Evolutionary conservation across 2,329 filamentous ascomycete genomes (phyloP).

Genomic region (Parasarocladium wereldwijsianum): DNA sequence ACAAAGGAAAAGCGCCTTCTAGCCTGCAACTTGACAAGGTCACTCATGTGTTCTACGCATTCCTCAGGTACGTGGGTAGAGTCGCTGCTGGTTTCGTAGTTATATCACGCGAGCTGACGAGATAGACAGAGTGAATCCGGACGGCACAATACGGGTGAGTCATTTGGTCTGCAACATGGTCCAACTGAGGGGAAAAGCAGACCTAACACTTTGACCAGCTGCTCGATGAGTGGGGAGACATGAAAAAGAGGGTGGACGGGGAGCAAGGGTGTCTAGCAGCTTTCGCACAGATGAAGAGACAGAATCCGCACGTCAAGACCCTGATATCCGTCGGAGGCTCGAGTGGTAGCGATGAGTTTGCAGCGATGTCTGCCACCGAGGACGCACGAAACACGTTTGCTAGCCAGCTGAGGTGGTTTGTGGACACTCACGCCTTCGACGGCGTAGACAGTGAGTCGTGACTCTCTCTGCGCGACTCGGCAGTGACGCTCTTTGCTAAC

Average conservation of each 20-base stretch:
- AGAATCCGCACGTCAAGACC: constrained; percentile 40
- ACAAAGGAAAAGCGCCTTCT: constrained; percentile 44
- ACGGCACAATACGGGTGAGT: constrained; percentile 25
- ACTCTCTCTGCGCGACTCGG: not conserved
- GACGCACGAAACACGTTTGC: constrained; percentile 37
- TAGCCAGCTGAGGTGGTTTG: constrained; percentile 33
- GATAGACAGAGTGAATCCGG: constrained; percentile 16
- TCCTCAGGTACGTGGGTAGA: constrained; percentile 28
- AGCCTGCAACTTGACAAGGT: constrained; percentile 38
- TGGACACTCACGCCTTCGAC: constrained; percentile 42
- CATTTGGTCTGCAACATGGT: not conserved
- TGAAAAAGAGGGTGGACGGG: constrained; percentile 43
- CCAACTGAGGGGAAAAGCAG: no score
- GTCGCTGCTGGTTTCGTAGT: not conserved
- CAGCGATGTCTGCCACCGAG: constrained; percentile 34
- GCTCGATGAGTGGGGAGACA: constrained; percentile 50
- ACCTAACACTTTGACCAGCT: no score
- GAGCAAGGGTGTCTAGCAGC: constrained; percentile 44
- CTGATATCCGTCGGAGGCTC: constrained; percentile 54
- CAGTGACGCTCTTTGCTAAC: not conserved
- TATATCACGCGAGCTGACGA: constrained; percentile 6
- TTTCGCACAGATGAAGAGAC: constrained; percentile 40
- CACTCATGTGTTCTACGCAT: constrained; percentile 52
- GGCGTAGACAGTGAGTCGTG: constrained; percentile 43
- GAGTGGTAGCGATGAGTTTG: constrained; percentile 45